Evolutionary conservation across 2,329 filamentous ascomycete genomes (phyloP).

Genomic region (Myriosclerotinia duriaeana): DNA sequence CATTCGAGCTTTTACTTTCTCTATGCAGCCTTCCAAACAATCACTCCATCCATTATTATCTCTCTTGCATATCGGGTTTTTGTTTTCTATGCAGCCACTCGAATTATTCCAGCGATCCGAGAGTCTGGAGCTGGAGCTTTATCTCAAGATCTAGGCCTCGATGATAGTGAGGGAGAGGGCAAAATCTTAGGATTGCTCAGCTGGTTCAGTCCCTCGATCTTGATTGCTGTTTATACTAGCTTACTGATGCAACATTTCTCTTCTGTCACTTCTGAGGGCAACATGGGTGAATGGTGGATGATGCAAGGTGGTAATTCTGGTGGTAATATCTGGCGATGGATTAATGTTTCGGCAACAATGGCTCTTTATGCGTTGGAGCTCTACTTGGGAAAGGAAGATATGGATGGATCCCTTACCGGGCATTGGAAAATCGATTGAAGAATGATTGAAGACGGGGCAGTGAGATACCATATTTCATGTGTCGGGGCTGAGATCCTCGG

Average conservation of each 20-base stretch:
- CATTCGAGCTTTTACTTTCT: constrained; percentile 83
- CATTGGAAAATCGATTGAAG: constrained; percentile 93
- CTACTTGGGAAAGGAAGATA: constrained; percentile 79
- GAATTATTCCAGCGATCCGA: constrained; percentile 91
- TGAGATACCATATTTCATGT: constrained; percentile 20
- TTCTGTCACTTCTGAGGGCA: constrained; percentile 61
- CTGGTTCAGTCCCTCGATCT: constrained; percentile 91
- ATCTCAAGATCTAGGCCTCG: constrained; percentile 79
- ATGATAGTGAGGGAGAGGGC: constrained; percentile 80
- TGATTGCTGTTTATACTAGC: constrained; percentile 96
- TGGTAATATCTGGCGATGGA: constrained; percentile 88
- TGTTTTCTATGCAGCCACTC: constrained; percentile 91
- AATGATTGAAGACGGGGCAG: constrained; percentile 11
- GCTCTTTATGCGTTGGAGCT: constrained; percentile 85
- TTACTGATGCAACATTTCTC: constrained; percentile 94
- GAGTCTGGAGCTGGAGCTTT: constrained; percentile 81
- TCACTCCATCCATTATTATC: constrained; percentile 93
- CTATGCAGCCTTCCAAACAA: constrained; percentile 88
- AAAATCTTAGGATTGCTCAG: constrained; percentile 79
- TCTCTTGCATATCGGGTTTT: constrained; percentile 91
- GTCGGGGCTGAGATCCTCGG: constrained; percentile 16
- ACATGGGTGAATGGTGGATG: constrained; percentile 75
- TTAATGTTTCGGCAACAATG: constrained; percentile 89
- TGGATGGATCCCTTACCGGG: constrained; percentile 67
- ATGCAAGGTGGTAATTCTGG: constrained; percentile 78